Conservation (phyloP, 2,329 filamentous ascomycete species). For the Fusarium secorum region DNA sequence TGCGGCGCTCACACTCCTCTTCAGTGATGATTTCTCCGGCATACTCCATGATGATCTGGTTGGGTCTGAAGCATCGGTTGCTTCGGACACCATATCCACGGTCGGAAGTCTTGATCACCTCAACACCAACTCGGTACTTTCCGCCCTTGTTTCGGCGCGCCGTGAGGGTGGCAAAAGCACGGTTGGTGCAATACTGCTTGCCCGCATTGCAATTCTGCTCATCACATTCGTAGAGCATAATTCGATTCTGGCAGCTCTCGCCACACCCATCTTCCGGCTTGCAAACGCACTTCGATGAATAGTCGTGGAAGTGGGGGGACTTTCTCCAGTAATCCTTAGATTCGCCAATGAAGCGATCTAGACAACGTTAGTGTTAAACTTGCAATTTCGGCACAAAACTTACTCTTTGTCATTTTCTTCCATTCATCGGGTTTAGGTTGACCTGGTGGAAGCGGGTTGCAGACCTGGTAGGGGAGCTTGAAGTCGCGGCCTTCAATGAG, state of each 20-base stretch:
- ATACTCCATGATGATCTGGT: conserved; percentile 98
- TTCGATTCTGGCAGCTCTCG: conserved; percentile 90
- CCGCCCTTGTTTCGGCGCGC: conserved; percentile 79
- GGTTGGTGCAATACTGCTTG: conserved; percentile 79
- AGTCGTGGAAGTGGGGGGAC: conserved; percentile 75
- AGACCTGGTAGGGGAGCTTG: conserved; percentile 88
- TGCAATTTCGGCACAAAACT: conserved; percentile 46
- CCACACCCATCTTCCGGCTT: conserved; percentile 80
- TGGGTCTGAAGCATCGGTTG: conserved; percentile 84
- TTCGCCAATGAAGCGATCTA: conserved; percentile 90
- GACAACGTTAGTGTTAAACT: conserved; percentile 38
- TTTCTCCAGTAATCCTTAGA: conserved; percentile 84
- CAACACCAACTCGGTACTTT: conserved; percentile 90
- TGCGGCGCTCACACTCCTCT: conserved; percentile 88
- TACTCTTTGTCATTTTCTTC: conserved; percentile 90
- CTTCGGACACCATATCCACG: conserved; percentile 91
- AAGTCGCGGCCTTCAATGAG: conserved; percentile 81
- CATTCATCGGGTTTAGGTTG: conserved; percentile 94
- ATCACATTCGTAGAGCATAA: conserved; percentile 98
- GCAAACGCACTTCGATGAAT: conserved; percentile 81
- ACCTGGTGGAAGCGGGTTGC: conserved; percentile 82
- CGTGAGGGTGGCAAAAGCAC: conserved; percentile 82
- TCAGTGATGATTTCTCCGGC: conserved; percentile 97
- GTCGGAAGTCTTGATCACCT: conserved; percentile 89
- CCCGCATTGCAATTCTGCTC: conserved; percentile 85